These are phyloP conservation scores for Verticillium nonalfalfae DNA, from an alignment of 2,329 filamentous ascomycete genomes.

Conservation along the genomic window DNA sequence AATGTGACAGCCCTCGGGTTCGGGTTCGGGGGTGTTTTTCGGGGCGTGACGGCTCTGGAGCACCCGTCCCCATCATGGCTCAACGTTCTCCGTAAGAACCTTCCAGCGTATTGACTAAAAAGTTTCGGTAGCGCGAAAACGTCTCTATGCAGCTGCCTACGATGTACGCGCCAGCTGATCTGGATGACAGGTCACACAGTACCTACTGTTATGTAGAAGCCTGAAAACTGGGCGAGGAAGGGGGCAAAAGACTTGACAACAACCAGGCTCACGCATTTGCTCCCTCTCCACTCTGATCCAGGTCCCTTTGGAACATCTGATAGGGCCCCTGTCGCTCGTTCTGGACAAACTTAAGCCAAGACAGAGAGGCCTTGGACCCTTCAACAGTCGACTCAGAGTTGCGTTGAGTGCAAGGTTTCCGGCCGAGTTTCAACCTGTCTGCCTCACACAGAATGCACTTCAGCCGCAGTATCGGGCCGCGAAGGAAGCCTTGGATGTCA, in stretches of 20 bases:
- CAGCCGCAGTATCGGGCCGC: neutral
- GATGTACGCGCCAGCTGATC: neutral
- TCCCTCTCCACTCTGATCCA: neutral
- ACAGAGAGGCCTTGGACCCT: neutral
- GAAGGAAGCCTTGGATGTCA: neutral
- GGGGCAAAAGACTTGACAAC: neutral
- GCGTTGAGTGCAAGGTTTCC: neutral
- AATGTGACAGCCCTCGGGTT: neutral
- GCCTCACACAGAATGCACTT: neutral
- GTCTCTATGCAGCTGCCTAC: neutral
- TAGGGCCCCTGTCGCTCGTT: neutral
- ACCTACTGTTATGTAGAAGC: neutral
- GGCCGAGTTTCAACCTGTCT: neutral
- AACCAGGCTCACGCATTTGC: neutral
- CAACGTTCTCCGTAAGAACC: neutral
- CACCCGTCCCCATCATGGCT: no score
- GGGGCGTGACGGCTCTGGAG: neutral
- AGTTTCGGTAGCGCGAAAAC: neutral
- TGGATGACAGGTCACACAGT: neutral
- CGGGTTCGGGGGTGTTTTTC: neutral
- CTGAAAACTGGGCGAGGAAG: neutral
- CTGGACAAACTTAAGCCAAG: neutral
- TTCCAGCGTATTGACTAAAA: neutral
- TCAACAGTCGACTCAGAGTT: neutral
- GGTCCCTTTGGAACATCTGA: neutral